A percentile compares a stretch with the other conserved stretches of the same genome.
These are phyloP conservation scores for Adansonia gregorii DNA, from an alignment of 441 rosid genomes.

Conservation along the genomic window DNA sequence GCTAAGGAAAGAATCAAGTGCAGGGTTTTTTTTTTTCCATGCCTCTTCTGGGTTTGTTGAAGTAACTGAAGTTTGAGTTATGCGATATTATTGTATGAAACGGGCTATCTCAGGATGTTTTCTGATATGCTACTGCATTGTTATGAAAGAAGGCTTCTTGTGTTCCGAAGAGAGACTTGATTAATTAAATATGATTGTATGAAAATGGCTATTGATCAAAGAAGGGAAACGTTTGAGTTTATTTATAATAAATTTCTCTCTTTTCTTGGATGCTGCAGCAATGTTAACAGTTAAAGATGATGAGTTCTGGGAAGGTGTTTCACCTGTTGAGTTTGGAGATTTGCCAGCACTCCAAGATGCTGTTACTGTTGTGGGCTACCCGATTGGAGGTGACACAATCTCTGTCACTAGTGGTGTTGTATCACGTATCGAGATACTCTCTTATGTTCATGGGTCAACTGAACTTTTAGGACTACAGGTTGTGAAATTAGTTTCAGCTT, in stretches of 20 bases:
- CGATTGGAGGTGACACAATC: slow-evolving; percentile 95
- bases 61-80: background rate
- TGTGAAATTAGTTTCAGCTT: background rate
- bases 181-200: background rate
- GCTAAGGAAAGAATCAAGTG: background rate
- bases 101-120: background rate
- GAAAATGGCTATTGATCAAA: background rate
- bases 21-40: background rate
- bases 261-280: slow-evolving; percentile 51
- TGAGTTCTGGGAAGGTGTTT: slow-evolving; percentile 90
- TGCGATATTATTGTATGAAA: background rate
- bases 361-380: slow-evolving; percentile 96
- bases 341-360: slow-evolving; percentile 97
- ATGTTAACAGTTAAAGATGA: slow-evolving; percentile 84
- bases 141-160: background rate
- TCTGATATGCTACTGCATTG: background rate
- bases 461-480: slow-evolving; percentile 95
- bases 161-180: background rate
- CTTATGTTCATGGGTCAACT: slow-evolving; percentile 88
- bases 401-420: slow-evolving; percentile 98
- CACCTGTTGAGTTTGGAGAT: slow-evolving; percentile 85
- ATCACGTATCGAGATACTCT: slow-evolving; percentile 83
- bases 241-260: background rate
- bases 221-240: slow-evolving; percentile 4
- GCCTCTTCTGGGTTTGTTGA: background rate